Conservation (phyloP, 164 flowering plant genomes). For the Paratinospora sagittata region DNA sequence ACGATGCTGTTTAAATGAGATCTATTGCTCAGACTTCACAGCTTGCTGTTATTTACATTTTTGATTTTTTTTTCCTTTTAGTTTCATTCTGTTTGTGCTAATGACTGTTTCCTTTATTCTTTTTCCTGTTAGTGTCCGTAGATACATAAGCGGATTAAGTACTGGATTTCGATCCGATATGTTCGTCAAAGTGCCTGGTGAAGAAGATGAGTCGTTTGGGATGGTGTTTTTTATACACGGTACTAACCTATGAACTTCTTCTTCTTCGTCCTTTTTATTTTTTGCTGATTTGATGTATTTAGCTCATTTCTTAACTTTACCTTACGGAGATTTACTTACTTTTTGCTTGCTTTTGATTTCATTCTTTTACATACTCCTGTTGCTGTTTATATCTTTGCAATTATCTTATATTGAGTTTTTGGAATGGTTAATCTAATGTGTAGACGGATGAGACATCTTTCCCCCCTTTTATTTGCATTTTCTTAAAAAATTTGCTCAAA, state of each 20-base stretch:
- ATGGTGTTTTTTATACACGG: background rate
- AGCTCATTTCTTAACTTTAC: conserved; percentile 6
- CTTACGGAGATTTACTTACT: conserved; percentile 1
- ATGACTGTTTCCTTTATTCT: background rate
- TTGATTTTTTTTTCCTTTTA: background rate
- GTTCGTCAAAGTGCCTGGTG: background rate
- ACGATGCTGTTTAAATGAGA: background rate
- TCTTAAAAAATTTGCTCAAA: background rate
- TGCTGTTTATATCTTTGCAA: background rate
- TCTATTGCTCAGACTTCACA: background rate
- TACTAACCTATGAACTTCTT: background rate
- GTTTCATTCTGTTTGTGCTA: background rate
- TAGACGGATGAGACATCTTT: background rate
- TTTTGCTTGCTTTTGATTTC: background rate
- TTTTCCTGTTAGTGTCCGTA: background rate
- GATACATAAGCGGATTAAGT: background rate
- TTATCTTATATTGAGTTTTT: background rate
- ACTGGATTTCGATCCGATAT: background rate
- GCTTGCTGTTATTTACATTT: background rate
- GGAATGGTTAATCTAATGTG: no score
- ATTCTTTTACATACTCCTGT: background rate
- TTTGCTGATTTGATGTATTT: background rate
- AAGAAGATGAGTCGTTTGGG: background rate
- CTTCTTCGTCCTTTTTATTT: background rate
- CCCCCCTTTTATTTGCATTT: background rate